These are phyloP conservation scores for Cantharellus cinnabarinus DNA, from an alignment of 768 basidiomycete species.

Conservation along the genomic window DNA sequence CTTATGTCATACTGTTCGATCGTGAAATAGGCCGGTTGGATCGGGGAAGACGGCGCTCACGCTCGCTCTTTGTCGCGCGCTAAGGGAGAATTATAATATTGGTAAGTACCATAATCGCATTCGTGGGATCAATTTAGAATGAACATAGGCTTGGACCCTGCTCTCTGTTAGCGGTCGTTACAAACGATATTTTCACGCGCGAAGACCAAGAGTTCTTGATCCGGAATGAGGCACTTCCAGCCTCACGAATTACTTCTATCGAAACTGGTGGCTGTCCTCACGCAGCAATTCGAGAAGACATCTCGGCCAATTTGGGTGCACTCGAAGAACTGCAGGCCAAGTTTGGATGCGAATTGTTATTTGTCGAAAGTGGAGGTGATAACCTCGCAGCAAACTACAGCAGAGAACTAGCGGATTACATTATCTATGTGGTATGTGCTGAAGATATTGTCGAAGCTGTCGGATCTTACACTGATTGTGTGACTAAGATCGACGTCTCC, in stretches of 20 bases:
- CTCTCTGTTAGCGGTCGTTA: constrained; percentile 56
- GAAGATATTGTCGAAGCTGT: background rate
- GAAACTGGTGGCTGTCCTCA: constrained; percentile 98
- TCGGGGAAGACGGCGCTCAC: constrained; percentile 94
- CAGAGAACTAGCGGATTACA: constrained; percentile 90
- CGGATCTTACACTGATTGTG: background rate
- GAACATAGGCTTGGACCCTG: background rate
- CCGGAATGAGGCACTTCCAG: constrained; percentile 69
- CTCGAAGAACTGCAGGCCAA: constrained; percentile 85
- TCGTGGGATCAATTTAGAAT: background rate
- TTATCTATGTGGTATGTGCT: constrained; percentile 61
- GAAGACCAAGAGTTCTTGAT: constrained; percentile 98
- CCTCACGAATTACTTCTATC: constrained; percentile 77
- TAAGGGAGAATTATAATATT: constrained; percentile 76
- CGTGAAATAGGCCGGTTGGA: constrained; percentile 59
- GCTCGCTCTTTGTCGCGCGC: constrained; percentile 64
- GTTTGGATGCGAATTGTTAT: constrained; percentile 72
- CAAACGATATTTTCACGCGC: constrained; percentile 98
- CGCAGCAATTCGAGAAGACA: constrained; percentile 95
- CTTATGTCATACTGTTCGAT: background rate
- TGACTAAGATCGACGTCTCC: constrained; percentile 21
- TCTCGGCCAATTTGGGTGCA: constrained; percentile 91
- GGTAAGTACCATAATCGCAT: constrained; percentile 27
- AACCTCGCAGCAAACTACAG: constrained; percentile 96
- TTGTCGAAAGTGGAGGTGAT: constrained; percentile 93